These are phyloP conservation scores for Nyctanthes arbortristis DNA, from an alignment of 257 asterid species.

Conservation along the genomic window DNA sequence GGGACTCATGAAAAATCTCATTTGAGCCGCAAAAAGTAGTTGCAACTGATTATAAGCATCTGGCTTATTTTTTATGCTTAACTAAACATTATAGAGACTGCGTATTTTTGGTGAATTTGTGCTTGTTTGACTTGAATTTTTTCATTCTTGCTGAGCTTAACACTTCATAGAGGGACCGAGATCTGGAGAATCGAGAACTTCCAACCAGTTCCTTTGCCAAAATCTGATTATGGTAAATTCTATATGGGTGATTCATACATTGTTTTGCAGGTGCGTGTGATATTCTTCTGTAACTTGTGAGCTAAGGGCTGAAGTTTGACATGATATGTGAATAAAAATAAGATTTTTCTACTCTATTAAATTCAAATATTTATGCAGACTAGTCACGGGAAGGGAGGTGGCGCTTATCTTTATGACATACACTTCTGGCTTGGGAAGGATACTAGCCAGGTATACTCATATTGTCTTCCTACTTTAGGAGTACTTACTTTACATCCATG, in stretches of 20 bases:
- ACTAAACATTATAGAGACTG: too few relatives aligned
- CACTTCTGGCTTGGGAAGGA: constrained; percentile 99
- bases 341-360: constrained; percentile 8
- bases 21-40: too few relatives aligned
- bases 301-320: constrained; percentile 3
- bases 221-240: constrained; percentile 86
- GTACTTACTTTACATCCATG: constrained; percentile 6
- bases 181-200: constrained; percentile 96
- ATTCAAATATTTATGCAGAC: constrained; percentile 41
- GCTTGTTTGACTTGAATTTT: constrained; percentile 1
- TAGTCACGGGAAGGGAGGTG: constrained; percentile 83
- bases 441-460: constrained; percentile 77
- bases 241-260: constrained; percentile 91
- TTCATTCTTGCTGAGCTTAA: constrained; percentile 44
- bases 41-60: too few relatives aligned
- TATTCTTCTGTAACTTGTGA: constrained; percentile 12
- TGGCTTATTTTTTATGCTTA: too few relatives aligned
- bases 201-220: constrained; percentile 89
- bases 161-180: constrained; percentile 71
- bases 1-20: too few relatives aligned
- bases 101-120: neutral
- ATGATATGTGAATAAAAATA: neutral
- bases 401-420: constrained; percentile 76
- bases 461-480: constrained; percentile 15
- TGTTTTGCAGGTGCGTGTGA: constrained; percentile 68